phyloP scores from a whole-genome alignment of 495 filamentous ascomycete genomes.

The Tuber calosporum region DNA sequence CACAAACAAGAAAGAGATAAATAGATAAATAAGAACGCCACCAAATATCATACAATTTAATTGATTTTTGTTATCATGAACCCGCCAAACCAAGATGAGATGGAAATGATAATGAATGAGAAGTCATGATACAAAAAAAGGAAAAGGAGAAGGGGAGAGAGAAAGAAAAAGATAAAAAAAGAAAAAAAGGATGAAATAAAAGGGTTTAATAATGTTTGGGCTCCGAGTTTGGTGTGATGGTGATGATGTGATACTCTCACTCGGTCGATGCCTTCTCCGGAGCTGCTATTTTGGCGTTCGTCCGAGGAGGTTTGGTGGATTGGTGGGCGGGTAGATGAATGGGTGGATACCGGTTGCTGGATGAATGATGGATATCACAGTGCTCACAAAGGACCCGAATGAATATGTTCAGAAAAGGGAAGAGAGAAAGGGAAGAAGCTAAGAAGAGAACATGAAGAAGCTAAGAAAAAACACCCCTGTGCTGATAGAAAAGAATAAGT shows the following conservation, averaged over 20 bases:
- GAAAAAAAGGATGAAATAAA: not conserved
- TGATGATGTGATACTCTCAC: not conserved
- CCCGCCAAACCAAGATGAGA: not conserved
- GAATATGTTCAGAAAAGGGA: not conserved
- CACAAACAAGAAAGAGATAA: not conserved
- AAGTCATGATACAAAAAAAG: not conserved
- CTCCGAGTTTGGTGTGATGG: not conserved
- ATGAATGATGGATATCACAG: not conserved
- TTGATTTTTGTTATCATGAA: not conserved
- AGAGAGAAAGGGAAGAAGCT: not conserved
- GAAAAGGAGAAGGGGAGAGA: not conserved
- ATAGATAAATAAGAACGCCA: not conserved
- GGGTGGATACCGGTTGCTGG: no score
- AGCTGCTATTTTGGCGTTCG: not conserved
- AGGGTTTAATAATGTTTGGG: not conserved
- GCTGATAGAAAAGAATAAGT: not conserved
- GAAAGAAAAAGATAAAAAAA: not conserved
- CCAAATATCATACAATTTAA: not conserved
- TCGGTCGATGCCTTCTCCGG: not conserved
- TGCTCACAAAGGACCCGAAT: not conserved
- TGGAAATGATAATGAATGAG: not conserved
- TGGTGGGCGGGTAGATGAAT: not conserved
- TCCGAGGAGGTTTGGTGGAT: not conserved
- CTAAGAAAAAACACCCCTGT: not conserved
- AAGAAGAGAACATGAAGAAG: not conserved